Conservation (phyloP, 2,329 filamentous ascomycete genomes). For the Esteya vermicola region DNA sequence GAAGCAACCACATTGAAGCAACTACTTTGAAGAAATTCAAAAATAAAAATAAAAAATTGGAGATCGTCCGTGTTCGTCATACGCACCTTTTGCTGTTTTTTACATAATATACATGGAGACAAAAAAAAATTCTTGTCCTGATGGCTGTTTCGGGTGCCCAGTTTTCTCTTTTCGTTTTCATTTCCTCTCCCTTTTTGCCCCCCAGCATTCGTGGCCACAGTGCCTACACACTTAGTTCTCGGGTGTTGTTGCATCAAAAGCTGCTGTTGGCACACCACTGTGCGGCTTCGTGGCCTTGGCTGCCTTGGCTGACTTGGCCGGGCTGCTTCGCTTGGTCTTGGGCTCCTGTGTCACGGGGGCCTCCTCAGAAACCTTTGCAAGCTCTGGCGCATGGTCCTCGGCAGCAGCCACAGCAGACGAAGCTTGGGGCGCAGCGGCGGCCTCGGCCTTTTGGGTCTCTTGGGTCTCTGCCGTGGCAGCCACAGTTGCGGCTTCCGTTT, state of each 20-base stretch:
- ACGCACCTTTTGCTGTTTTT: neutral
- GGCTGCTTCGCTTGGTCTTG: too few relatives aligned
- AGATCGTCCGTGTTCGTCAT: constrained; percentile 1
- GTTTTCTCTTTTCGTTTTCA: neutral
- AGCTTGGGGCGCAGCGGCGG: neutral
- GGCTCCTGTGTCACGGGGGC: too few relatives aligned
- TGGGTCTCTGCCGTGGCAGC: neutral
- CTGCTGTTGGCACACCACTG: neutral
- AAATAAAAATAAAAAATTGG: neutral
- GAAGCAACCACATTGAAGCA: neutral
- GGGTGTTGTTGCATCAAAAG: neutral
- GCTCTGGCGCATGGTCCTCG: too few relatives aligned
- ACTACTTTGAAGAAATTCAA: neutral
- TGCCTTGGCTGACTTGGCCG: neutral
- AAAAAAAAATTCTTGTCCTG: neutral
- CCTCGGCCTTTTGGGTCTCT: neutral
- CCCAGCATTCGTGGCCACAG: too few relatives aligned
- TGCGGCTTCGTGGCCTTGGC: too few relatives aligned
- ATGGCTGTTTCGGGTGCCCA: too few relatives aligned
- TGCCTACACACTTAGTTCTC: neutral
- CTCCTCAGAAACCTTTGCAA: too few relatives aligned
- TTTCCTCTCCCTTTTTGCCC: neutral
- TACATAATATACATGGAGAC: constrained; percentile 2
- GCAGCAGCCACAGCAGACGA: too few relatives aligned
- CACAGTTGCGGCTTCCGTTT: too few relatives aligned